These are phyloP conservation scores for Moesziomyces aphidis DNA, from an alignment of 1,284 basidiomycete genomes.

Conservation along the genomic window DNA sequence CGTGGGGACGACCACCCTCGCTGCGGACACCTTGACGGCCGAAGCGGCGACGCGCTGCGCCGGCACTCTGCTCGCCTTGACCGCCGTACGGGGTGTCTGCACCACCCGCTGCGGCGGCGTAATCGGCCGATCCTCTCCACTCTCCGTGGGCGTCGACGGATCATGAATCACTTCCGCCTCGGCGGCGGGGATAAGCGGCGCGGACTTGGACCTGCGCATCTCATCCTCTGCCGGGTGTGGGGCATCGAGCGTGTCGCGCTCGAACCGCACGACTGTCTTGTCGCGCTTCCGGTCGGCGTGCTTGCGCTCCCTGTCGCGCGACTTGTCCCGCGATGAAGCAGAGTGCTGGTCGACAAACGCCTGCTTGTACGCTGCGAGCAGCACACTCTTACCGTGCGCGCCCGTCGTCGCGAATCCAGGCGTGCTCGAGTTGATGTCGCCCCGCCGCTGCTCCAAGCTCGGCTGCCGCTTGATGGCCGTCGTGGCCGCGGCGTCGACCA, in stretches of 20 bases:
- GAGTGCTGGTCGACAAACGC: conserved; percentile 16
- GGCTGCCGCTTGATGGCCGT: conserved; percentile 20
- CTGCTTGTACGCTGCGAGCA: conserved; percentile 42
- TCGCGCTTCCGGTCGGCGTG: conserved; percentile 8
- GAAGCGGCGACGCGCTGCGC: conserved; percentile 26
- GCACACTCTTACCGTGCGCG: conserved; percentile 26
- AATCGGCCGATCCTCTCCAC: conserved; percentile 1
- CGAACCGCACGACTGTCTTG: conserved; percentile 42
- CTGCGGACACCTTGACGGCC: conserved; percentile 32
- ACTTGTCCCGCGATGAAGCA: conserved; percentile 3
- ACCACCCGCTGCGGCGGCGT: conserved; percentile 18
- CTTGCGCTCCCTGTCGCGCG: background rate
- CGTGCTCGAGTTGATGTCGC: conserved; percentile 19
- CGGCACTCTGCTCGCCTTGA: conserved; percentile 39
- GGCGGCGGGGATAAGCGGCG: conserved; percentile 16
- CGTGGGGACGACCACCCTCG: conserved; percentile 24
- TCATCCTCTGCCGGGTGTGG: background rate
- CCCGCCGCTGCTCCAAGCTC: conserved; percentile 22
- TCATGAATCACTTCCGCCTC: background rate
- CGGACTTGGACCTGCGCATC: conserved; percentile 24
- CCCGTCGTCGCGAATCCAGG: conserved; percentile 28
- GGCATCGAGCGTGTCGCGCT: conserved; percentile 1
- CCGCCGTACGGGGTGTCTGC: conserved; percentile 27
- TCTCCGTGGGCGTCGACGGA: background rate
- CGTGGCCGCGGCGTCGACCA: conserved; percentile 1